phyloP scores from a whole-genome alignment of 2,329 filamentous ascomycete genomes.

The Chlorencoelia australis region DNA sequence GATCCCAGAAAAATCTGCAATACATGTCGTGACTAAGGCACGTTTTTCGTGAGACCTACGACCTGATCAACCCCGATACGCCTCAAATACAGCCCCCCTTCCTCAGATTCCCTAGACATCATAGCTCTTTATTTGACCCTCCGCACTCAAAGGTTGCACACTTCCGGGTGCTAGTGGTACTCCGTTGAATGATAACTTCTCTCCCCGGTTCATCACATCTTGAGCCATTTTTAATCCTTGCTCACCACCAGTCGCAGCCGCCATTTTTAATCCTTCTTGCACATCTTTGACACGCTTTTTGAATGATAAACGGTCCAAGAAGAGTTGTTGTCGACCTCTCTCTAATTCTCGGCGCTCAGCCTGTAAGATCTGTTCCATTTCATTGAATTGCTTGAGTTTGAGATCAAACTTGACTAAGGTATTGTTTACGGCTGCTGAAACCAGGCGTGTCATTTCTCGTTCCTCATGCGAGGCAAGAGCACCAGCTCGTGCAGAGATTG shows the following conservation, averaged over 20 bases:
- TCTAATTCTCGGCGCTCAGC: slow-evolving; percentile 90
- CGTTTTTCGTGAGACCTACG: too few species aligned
- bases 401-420: slow-evolving; percentile 93
- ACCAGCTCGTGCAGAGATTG: slow-evolving; percentile 75
- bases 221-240: slow-evolving; percentile 28
- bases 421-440: slow-evolving; percentile 85
- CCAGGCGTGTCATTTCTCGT: slow-evolving; percentile 87
- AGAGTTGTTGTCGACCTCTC: slow-evolving; percentile 81
- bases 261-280: slow-evolving; percentile 59
- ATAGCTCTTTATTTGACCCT: slow-evolving; percentile 41
- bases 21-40: too few species aligned
- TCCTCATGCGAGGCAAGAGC: slow-evolving; percentile 93
- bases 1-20: too few species aligned
- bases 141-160: slow-evolving; percentile 45
- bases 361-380: slow-evolving; percentile 87
- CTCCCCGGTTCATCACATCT: slow-evolving; percentile 26
- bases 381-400: slow-evolving; percentile 91
- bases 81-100: too few species aligned
- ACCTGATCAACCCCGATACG: too few species aligned
- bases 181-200: slow-evolving; percentile 44
- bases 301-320: slow-evolving; percentile 84
- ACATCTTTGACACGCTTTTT: slow-evolving; percentile 78
- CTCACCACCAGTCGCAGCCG: slow-evolving; percentile 29
- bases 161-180: slow-evolving; percentile 31
- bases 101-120: slow-evolving; percentile 21